These are phyloP conservation scores for Leptographium radiaticola DNA, from an alignment of 2,329 filamentous ascomycete species.

Conservation along the genomic window DNA sequence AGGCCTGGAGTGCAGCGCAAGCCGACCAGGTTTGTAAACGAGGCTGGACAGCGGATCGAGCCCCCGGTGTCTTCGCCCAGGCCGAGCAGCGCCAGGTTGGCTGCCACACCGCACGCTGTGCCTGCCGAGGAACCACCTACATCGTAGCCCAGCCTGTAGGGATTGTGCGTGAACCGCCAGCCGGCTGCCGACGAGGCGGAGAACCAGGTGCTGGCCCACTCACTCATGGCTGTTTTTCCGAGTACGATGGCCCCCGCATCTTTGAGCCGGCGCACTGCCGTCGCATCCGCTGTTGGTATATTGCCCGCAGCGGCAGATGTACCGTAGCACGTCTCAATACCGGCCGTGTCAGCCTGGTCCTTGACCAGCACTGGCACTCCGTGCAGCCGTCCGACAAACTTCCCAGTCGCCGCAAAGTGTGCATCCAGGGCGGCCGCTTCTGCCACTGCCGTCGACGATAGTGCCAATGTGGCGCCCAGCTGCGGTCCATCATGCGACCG, in stretches of 20 bases:
- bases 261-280: slow-evolving; percentile 11
- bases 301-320: slow-evolving; percentile 7
- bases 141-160: slow-evolving; percentile 11
- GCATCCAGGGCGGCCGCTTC: slow-evolving; percentile 11
- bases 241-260: slow-evolving; percentile 13
- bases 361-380: slow-evolving; percentile 13
- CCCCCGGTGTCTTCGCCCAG: slow-evolving; percentile 14
- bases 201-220: slow-evolving; percentile 13
- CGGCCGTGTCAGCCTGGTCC: slow-evolving; percentile 13
- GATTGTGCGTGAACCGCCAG: slow-evolving; percentile 12
- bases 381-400: slow-evolving; percentile 12
- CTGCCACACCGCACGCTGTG: slow-evolving; percentile 11
- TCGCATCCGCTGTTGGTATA: slow-evolving; percentile 11
- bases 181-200: slow-evolving; percentile 7
- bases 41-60: slow-evolving; percentile 11
- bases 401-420: slow-evolving; percentile 6
- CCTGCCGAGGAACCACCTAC: slow-evolving; percentile 12
- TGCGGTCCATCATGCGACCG: slow-evolving; percentile 8
- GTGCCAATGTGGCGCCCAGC: slow-evolving; percentile 12
- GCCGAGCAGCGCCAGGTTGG: slow-evolving; percentile 12
- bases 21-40: slow-evolving; percentile 12
- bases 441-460: slow-evolving; percentile 10
- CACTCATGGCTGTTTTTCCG: slow-evolving; percentile 13
- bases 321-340: slow-evolving; percentile 12
- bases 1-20: slow-evolving; percentile 12